Conservation (phyloP, 805 yeast species). For the Lipomyces yamanashiensis region DNA sequence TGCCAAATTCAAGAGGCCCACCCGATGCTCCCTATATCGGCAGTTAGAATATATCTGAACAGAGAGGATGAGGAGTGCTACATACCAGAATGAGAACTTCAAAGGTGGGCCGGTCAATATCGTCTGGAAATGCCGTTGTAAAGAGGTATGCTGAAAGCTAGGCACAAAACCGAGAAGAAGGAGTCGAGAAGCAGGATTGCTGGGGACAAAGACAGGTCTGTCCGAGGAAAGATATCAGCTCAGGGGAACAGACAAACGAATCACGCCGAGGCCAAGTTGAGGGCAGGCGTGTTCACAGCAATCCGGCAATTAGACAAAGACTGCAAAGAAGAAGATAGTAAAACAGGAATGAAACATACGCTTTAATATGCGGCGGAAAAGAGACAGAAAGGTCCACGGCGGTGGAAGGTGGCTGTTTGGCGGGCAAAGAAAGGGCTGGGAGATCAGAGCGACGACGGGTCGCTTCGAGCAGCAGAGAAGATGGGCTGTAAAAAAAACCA, state of each 20-base stretch:
- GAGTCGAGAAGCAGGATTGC: neutral
- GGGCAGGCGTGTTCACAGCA: no score
- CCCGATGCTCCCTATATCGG: constrained; percentile 70
- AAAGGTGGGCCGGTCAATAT: constrained; percentile 33
- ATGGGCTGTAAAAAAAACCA: no score
- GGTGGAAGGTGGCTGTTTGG: no score
- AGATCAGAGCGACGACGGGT: no score
- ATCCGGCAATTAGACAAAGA: no score
- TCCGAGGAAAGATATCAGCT: neutral
- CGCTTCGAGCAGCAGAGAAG: no score
- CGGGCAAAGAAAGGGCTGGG: no score
- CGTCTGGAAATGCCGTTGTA: constrained; percentile 13
- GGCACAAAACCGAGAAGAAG: neutral
- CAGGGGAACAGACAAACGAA: neutral
- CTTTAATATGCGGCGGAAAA: no score
- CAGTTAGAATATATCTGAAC: neutral
- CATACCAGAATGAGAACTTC: constrained; percentile 41
- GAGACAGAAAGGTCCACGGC: no score
- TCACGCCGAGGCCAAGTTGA: no score
- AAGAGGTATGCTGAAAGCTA: neutral
- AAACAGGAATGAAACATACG: no score
- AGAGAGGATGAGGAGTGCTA: neutral
- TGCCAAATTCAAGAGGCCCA: constrained; percentile 76
- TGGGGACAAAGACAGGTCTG: neutral
- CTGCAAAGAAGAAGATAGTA: no score